Percentiles rank a stretch among this genome's conserved stretches.
phyloP scores from a whole-genome alignment of 108 stramenopile genomes.

The Pseudonitzschia delicatissima region DNA sequence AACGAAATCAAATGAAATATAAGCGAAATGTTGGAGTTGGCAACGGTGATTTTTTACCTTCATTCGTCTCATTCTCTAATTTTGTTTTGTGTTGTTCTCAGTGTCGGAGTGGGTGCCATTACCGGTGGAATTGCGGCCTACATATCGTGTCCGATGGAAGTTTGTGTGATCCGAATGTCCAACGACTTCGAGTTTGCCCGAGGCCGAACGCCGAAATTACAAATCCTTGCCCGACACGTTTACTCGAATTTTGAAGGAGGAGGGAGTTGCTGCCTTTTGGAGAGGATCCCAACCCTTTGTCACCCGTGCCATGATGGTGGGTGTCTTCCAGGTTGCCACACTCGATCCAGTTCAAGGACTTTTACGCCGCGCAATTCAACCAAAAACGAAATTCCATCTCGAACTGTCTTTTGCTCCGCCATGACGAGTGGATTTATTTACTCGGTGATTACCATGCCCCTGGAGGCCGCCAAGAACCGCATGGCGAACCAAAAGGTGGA shows the following conservation, averaged over 20 bases:
- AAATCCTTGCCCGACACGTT: constrained; percentile 72
- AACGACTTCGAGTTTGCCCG: constrained; percentile 84
- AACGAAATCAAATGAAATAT: neutral
- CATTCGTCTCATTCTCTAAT: neutral
- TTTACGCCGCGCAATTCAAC: constrained; percentile 55
- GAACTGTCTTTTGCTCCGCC: constrained; percentile 88
- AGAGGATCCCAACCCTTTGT: constrained; percentile 88
- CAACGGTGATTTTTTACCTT: neutral
- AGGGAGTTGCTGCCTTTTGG: constrained; percentile 88
- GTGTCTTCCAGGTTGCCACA: constrained; percentile 92
- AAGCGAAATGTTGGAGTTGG: neutral
- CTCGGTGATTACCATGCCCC: constrained; percentile 91
- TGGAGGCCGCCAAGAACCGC: constrained; percentile 91
- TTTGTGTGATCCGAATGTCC: constrained; percentile 88
- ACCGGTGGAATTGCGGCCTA: constrained; percentile 90
- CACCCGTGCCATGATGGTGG: constrained; percentile 89
- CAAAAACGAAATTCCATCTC: constrained; percentile 78
- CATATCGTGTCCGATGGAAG: constrained; percentile 92
- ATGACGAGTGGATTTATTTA: constrained; percentile 94
- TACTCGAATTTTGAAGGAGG: constrained; percentile 72
- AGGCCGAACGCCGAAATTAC: constrained; percentile 82
- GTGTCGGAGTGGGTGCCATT: constrained; percentile 75
- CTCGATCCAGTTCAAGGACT: constrained; percentile 91
- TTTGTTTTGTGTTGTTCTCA: constrained; percentile 15
- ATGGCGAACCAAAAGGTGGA: constrained; percentile 91